Conservation (phyloP, 176 grass and related monocot species). For the Phragmites australis region DNA sequence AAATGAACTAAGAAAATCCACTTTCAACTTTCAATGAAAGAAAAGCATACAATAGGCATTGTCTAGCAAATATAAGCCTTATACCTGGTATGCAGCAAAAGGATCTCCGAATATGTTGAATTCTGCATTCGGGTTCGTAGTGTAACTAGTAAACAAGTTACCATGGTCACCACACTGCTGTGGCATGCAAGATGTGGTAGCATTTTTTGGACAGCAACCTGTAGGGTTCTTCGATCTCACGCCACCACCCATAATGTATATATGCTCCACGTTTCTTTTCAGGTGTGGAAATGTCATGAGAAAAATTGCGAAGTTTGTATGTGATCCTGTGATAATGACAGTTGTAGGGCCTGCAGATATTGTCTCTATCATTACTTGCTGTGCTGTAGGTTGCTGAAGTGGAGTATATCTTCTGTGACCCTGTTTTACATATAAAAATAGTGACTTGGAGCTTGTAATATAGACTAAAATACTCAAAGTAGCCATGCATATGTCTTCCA, state of each 20-base stretch:
- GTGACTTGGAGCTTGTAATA: constrained; percentile 9
- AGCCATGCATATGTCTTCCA: background rate
- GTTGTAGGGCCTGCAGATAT: constrained; percentile 70
- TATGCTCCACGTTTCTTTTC: constrained; percentile 80
- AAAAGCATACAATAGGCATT: background rate
- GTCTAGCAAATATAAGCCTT: background rate
- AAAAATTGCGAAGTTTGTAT: constrained; percentile 79
- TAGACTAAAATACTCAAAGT: background rate
- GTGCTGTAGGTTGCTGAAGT: constrained; percentile 61
- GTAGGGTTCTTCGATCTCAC: constrained; percentile 78
- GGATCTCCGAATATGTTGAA: constrained; percentile 93
- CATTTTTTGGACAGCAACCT: constrained; percentile 63
- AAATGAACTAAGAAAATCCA: constrained; percentile 4
- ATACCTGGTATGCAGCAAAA: constrained; percentile 93
- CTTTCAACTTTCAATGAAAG: background rate
- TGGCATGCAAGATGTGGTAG: constrained; percentile 47
- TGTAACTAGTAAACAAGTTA: constrained; percentile 76
- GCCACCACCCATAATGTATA: constrained; percentile 92
- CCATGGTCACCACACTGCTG: constrained; percentile 75
- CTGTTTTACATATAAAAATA: constrained; percentile 43
- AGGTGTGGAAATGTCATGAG: constrained; percentile 73
- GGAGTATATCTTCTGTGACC: constrained; percentile 72
- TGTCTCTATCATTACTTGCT: constrained; percentile 68
- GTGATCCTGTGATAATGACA: constrained; percentile 60
- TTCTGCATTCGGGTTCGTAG: constrained; percentile 70